phyloP scores from a whole-genome alignment of 2,329 filamentous ascomycete species.

The Epichloe baconii region DNA sequence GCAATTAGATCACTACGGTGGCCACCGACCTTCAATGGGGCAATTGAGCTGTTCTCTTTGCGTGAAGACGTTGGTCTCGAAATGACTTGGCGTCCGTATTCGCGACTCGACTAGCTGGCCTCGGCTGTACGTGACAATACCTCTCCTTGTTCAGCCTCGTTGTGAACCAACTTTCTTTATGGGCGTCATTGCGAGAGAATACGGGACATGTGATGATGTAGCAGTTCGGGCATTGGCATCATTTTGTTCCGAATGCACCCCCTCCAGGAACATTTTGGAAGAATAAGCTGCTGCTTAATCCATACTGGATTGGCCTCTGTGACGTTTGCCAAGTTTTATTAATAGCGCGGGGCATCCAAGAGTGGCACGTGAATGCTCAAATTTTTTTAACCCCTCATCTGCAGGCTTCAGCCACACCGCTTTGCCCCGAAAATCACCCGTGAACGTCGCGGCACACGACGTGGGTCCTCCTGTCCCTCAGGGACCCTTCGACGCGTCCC shows the following conservation, averaged over 20 bases:
- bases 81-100: background rate
- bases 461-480: background rate
- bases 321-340: background rate
- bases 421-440: background rate
- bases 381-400: background rate
- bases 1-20: background rate
- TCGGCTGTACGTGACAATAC: too few relatives aligned
- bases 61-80: background rate
- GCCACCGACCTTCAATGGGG: background rate
- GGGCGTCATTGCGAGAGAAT: too few relatives aligned
- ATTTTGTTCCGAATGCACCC: too few relatives aligned
- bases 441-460: background rate
- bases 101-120: too few relatives aligned
- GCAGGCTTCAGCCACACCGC: background rate
- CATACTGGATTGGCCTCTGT: background rate
- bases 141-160: too few relatives aligned
- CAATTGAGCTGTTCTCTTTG: background rate
- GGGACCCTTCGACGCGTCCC: constrained; percentile 4
- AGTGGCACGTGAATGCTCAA: background rate
- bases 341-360: background rate
- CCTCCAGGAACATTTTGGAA: too few relatives aligned
- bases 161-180: too few relatives aligned
- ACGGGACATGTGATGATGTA: too few relatives aligned
- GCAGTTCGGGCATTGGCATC: too few relatives aligned
- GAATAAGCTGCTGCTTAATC: too few relatives aligned